These are phyloP conservation scores for Pythium dissotocum DNA, from an alignment of 352 stramenopile species.

Conservation along the genomic window DNA sequence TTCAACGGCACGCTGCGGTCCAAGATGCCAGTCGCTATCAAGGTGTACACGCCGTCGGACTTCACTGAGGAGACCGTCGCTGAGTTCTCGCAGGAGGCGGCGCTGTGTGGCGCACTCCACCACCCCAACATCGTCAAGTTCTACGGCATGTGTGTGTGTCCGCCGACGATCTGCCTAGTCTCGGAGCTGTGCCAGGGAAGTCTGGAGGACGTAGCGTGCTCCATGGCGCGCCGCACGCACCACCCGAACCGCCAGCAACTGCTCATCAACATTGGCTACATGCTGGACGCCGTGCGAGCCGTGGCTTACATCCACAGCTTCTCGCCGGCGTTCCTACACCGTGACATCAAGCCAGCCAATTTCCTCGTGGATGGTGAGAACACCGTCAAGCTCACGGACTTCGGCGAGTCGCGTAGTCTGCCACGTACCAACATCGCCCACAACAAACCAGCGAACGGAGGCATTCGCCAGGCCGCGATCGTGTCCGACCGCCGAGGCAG, in stretches of 20 bases:
- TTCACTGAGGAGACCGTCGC: conserved; percentile 31
- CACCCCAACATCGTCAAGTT: conserved; percentile 82
- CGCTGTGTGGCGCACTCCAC: conserved; percentile 58
- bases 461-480: conserved; percentile 6
- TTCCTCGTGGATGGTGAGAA: conserved; percentile 59
- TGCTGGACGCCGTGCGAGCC: conserved; percentile 43
- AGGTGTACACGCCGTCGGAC: conserved; percentile 44
- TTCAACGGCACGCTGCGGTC: conserved; percentile 36
- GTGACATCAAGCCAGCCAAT: conserved; percentile 76
- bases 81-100: conserved; percentile 75
- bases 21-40: conserved; percentile 42
- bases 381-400: conserved; percentile 14
- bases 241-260: conserved; percentile 57
- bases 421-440: conserved; percentile 33
- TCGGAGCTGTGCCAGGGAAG: conserved; percentile 71
- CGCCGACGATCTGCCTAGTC: conserved; percentile 66
- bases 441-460: conserved; percentile 20
- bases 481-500: conserved; percentile 14
- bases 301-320: conserved; percentile 80
- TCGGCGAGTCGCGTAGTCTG: conserved; percentile 13
- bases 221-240: conserved; percentile 39
- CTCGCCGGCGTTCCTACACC: conserved; percentile 64
- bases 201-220: conserved; percentile 54
- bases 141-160: conserved; percentile 77
- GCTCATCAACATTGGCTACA: conserved; percentile 32